Evolutionary conservation across 2,329 filamentous ascomycete species (phyloP).

Genomic region (Parascedosporium putredinis): DNA sequence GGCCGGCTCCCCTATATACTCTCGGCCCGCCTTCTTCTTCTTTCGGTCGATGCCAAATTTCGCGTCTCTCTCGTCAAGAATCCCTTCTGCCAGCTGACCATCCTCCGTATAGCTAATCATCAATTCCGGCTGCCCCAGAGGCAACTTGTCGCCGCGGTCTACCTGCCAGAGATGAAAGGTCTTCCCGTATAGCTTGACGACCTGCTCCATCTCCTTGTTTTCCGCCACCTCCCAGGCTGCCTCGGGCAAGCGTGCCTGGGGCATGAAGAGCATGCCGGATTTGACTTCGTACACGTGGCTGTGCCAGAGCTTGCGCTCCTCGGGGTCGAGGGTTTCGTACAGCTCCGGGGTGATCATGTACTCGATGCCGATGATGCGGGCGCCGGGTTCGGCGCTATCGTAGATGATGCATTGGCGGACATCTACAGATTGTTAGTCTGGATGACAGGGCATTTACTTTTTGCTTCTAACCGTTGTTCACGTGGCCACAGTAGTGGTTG

Average conservation of each 20-base stretch:
- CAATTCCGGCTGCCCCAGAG: conserved; percentile 40
- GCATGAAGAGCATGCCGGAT: conserved; percentile 72
- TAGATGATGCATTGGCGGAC: conserved; percentile 80
- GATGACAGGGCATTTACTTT: background rate
- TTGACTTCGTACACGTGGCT: conserved; percentile 66
- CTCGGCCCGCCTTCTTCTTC: conserved; percentile 32
- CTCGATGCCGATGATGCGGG: conserved; percentile 72
- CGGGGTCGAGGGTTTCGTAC: conserved; percentile 52
- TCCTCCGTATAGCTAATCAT: conserved; percentile 43
- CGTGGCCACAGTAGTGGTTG: conserved; percentile 76
- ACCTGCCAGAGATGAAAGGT: conserved; percentile 81
- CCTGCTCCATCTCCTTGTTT: conserved; percentile 68
- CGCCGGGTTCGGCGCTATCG: conserved; percentile 55
- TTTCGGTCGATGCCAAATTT: conserved; percentile 34
- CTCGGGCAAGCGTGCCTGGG: conserved; percentile 47
- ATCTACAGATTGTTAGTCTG: no score
- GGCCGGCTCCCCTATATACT: conserved; percentile 27
- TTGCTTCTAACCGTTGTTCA: conserved; percentile 29
- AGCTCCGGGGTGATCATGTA: conserved; percentile 72
- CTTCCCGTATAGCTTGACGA: conserved; percentile 70
- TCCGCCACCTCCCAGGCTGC: conserved; percentile 66
- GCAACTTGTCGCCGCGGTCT: conserved; percentile 55
- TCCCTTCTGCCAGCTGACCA: conserved; percentile 38
- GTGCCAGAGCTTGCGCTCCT: conserved; percentile 73
- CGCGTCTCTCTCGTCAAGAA: conserved; percentile 33